Percentiles rank a stretch among this genome's conserved stretches.
Conservation (phyloP, 495 filamentous ascomycete genomes). For the Penicillium pancosmium region DNA sequence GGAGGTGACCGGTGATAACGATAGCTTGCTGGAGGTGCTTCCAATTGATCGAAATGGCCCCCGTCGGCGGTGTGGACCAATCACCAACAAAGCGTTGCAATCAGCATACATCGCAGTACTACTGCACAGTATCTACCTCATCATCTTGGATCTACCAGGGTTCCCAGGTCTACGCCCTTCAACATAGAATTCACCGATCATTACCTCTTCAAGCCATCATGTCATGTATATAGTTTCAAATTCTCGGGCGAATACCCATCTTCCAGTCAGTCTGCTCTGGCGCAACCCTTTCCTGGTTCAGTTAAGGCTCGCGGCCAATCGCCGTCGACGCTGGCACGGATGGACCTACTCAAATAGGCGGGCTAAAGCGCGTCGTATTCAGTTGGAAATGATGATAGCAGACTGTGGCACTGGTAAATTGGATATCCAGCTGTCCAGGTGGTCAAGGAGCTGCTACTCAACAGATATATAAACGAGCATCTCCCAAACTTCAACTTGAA, state of each 20-base stretch:
- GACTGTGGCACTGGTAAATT: not conserved
- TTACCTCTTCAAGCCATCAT: not conserved
- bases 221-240: not conserved
- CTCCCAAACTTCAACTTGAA: too few relatives aligned
- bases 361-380: slow-evolving; percentile 12
- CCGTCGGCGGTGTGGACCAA: slow-evolving; percentile 39
- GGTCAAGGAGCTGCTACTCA: too few relatives aligned
- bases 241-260: slow-evolving; percentile 5
- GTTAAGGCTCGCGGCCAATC: slow-evolving; percentile 5
- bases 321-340: slow-evolving; percentile 14
- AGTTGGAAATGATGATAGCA: too few relatives aligned
- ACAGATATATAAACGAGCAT: too few relatives aligned
- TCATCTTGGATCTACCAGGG: too few relatives aligned
- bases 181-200: not conserved
- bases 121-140: too few relatives aligned
- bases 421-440: not conserved
- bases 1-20: not conserved
- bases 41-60: slow-evolving; percentile 12
- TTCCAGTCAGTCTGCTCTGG: not conserved
- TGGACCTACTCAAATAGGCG: slow-evolving; percentile 24
- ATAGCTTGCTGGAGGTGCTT: not conserved
- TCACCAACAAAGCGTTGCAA: slow-evolving; percentile 23
- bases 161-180: too few relatives aligned
- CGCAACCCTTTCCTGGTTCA: slow-evolving; percentile 9
- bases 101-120: not conserved